Evolutionary conservation across 768 basidiomycete genomes (phyloP).

Genomic region (Filobasidium wieringae): DNA sequence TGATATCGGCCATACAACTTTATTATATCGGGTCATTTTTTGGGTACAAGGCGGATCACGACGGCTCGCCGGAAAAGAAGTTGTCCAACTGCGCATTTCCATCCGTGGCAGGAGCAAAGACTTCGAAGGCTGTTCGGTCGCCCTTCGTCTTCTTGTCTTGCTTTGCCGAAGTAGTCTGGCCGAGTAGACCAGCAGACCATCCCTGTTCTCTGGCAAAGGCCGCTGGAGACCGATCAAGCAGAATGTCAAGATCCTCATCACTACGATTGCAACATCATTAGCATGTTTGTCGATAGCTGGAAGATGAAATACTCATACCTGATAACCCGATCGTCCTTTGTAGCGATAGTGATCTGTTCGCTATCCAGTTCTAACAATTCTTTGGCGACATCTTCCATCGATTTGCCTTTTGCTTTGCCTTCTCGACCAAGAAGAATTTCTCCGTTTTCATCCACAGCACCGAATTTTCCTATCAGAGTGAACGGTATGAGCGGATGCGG

Average conservation of each 20-base stretch:
- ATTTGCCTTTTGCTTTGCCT: constrained; percentile 12
- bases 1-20: too few relatives aligned
- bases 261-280: constrained; percentile 42
- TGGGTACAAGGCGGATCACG: too few relatives aligned
- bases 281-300: background rate
- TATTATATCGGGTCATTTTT: too few relatives aligned
- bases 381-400: constrained; percentile 66
- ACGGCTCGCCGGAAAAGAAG: background rate
- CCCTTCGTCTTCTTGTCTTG: constrained; percentile 9
- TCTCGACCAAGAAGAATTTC: constrained; percentile 36
- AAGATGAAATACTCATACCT: constrained; percentile 16
- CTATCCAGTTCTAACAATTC: constrained; percentile 67
- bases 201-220: constrained; percentile 35
- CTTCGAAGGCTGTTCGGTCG: constrained; percentile 15
- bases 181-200: constrained; percentile 30
- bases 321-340: constrained; percentile 60
- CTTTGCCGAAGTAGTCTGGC: background rate
- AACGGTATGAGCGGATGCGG: background rate
- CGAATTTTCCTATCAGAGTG: constrained; percentile 60
- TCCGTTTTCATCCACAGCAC: constrained; percentile 48
- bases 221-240: constrained; percentile 55
- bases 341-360: constrained; percentile 79
- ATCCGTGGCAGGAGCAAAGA: constrained; percentile 32
- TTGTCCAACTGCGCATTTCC: constrained; percentile 26
- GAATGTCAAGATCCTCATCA: constrained; percentile 63